Percentiles rank a stretch among this genome's conserved stretches.
Evolutionary conservation across 345 rosid genomes (phyloP).

Genomic region (Acer campestre): DNA sequence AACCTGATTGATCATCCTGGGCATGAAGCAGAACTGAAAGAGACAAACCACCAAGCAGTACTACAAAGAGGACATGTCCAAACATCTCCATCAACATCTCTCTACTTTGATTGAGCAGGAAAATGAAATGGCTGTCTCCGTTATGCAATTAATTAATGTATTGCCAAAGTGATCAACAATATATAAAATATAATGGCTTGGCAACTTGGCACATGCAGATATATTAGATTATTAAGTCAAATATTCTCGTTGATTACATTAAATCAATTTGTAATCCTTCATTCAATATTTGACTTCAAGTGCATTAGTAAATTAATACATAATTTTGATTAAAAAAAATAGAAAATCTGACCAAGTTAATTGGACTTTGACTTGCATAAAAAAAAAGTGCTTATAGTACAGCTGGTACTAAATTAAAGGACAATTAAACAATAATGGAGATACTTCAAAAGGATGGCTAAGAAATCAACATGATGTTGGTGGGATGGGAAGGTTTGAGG

Average conservation of each 20-base stretch:
- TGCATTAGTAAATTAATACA: neutral
- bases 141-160: neutral
- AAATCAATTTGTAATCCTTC: neutral
- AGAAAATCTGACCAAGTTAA: neutral
- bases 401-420: neutral
- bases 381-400: too few species aligned
- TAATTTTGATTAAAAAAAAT: neutral
- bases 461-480: neutral
- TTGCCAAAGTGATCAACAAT: neutral
- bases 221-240: slow-evolving; percentile 1
- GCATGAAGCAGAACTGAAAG: neutral
- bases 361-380: neutral
- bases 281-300: neutral
- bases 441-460: neutral
- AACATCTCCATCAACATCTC: neutral
- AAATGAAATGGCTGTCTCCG: neutral
- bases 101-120: neutral
- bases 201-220: neutral
- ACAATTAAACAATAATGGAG: too few species aligned
- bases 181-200: neutral
- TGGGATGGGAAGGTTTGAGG: too few species aligned
- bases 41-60: neutral
- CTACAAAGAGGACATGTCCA: neutral
- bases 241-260: neutral
- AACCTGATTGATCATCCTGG: neutral